These are phyloP conservation scores for Chlorella sp. DNA, from an alignment of 139 green algal genomes.

Conservation along the genomic window DNA sequence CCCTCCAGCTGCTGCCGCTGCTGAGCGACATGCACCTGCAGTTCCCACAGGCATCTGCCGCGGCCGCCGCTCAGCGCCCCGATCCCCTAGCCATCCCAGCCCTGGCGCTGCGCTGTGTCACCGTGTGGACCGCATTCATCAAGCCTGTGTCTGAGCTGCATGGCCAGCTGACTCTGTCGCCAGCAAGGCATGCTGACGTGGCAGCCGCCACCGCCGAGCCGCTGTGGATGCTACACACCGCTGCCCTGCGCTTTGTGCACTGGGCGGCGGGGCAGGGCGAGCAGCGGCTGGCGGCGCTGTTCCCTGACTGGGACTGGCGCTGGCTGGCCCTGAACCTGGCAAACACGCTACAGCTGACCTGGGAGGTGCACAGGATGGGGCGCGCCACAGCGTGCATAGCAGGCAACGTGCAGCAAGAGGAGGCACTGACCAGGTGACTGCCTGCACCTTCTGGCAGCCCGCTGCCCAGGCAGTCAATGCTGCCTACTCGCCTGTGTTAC, in stretches of 20 bases:
- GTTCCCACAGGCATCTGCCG: not conserved
- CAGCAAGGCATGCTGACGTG: not conserved
- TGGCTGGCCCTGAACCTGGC: not conserved
- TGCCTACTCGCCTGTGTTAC: no score
- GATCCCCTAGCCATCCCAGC: not conserved
- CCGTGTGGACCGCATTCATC: not conserved
- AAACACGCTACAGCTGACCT: not conserved
- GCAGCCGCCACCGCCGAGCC: not conserved
- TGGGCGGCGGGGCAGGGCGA: not conserved
- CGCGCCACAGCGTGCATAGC: not conserved
- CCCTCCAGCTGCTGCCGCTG: not conserved
- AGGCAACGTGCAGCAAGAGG: not conserved
- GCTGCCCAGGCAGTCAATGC: no score
- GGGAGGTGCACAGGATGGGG: not conserved
- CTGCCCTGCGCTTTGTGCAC: not conserved
- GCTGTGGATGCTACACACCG: not conserved
- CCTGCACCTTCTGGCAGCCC: not conserved
- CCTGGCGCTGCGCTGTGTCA: not conserved
- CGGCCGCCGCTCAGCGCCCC: not conserved
- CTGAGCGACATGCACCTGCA: not conserved
- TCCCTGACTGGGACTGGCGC: not conserved
- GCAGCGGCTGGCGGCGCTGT: not conserved
- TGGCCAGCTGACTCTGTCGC: not conserved
- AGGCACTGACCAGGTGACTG: not conserved
- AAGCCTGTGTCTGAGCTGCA: not conserved